These are phyloP conservation scores for Moelleriella libera DNA, from an alignment of 2,329 filamentous ascomycete genomes.

Conservation along the genomic window DNA sequence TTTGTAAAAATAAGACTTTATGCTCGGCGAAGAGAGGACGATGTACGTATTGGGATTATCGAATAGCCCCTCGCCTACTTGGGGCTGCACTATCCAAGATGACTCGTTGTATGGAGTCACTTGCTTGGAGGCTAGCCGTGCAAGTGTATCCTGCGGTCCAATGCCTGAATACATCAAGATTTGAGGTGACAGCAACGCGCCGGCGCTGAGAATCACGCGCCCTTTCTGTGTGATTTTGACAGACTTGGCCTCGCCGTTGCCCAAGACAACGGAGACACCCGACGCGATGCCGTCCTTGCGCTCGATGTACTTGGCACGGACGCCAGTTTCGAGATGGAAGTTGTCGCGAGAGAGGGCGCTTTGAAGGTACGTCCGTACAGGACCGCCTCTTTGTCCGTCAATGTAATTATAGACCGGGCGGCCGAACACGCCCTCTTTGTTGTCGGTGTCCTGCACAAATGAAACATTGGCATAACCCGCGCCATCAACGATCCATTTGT, in stretches of 20 bases:
- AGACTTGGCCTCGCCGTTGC: constrained; percentile 15
- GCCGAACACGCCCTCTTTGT: constrained; percentile 33
- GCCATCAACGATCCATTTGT: constrained; percentile 33
- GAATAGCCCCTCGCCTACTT: constrained; percentile 35
- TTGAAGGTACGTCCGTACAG: constrained; percentile 34
- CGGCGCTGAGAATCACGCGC: constrained; percentile 24
- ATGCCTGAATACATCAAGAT: constrained; percentile 31
- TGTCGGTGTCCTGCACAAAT: constrained; percentile 28
- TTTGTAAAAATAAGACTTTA: constrained; percentile 32
- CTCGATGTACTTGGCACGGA: constrained; percentile 28
- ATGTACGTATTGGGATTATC: constrained; percentile 43
- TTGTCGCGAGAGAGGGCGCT: constrained; percentile 23
- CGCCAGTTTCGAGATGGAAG: constrained; percentile 28
- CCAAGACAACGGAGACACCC: constrained; percentile 22
- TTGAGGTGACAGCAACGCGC: constrained; percentile 22
- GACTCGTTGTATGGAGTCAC: constrained; percentile 13
- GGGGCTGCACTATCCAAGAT: constrained; percentile 32
- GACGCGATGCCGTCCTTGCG: constrained; percentile 23
- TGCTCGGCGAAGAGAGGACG: constrained; percentile 24
- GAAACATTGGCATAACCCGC: constrained; percentile 31
- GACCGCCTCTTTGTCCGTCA: constrained; percentile 33
- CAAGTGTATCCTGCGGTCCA: constrained; percentile 19
- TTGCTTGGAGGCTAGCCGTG: constrained; percentile 9
- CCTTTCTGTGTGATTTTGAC: constrained; percentile 11
- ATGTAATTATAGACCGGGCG: constrained; percentile 32